These are phyloP conservation scores for Tolypocladium cylindrosporum DNA, from an alignment of 2,329 filamentous ascomycete genomes.

Conservation along the genomic window DNA sequence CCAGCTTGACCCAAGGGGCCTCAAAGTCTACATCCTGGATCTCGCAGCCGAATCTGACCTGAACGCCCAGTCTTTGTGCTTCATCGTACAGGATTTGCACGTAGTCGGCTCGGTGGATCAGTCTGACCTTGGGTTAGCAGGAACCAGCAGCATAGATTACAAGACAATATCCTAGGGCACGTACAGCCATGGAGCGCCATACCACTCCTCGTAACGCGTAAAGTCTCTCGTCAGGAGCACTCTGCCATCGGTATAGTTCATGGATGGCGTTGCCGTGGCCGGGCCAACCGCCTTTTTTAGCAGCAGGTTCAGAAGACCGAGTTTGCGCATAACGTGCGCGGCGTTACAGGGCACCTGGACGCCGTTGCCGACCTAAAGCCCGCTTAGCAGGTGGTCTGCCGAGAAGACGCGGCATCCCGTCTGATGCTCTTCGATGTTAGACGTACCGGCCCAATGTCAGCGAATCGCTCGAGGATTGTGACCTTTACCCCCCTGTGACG, in stretches of 20 bases:
- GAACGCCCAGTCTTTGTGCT: conserved; percentile 3
- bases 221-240: conserved; percentile 5
- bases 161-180: neutral
- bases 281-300: neutral
- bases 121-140: neutral
- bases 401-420: neutral
- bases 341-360: conserved; percentile 10
- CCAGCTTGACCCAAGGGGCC: conserved; percentile 2
- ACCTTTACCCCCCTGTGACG: conserved; percentile 2
- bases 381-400: neutral
- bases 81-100: conserved; percentile 6
- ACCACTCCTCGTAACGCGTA: conserved; percentile 4
- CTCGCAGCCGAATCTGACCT: conserved; percentile 3
- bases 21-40: conserved; percentile 4
- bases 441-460: neutral
- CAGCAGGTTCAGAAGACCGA: conserved; percentile 8
- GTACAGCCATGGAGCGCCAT: conserved; percentile 10
- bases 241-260: conserved; percentile 1
- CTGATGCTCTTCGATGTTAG: neutral
- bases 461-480: conserved; percentile 6
- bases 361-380: conserved; percentile 7
- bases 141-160: neutral
- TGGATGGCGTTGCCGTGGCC: neutral
- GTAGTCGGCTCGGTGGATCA: conserved; percentile 8
- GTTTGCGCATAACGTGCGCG: conserved; percentile 5